Conservation (phyloP, 371 early-diverging fungal genomes). For the Mucor piriformis region DNA sequence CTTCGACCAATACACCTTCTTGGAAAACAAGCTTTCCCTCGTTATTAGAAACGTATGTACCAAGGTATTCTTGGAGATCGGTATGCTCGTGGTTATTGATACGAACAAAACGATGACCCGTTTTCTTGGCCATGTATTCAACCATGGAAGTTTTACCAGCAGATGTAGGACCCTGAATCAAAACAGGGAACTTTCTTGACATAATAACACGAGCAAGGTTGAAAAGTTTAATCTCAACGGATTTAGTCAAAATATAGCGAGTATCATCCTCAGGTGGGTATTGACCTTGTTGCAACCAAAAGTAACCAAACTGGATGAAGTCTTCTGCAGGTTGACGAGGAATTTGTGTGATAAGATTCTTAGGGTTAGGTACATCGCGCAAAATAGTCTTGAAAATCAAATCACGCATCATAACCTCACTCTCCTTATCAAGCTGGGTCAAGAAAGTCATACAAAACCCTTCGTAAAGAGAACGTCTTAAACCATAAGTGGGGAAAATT, state of each 20-base stretch:
- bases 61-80: slow-evolving; percentile 98
- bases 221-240: slow-evolving; percentile 83
- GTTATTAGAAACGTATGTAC: slow-evolving; percentile 83
- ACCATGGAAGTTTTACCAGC: slow-evolving; percentile 99
- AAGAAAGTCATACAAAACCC: slow-evolving; percentile 95
- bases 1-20: slow-evolving; percentile 96
- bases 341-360: slow-evolving; percentile 61
- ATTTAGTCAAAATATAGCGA: slow-evolving; percentile 88
- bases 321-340: slow-evolving; percentile 67
- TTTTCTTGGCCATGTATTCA: slow-evolving; percentile 93
- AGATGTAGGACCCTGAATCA: slow-evolving; percentile 99
- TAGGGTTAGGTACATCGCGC: slow-evolving; percentile 65
- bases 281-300: slow-evolving; percentile 84
- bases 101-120: slow-evolving; percentile 95
- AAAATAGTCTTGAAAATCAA: slow-evolving; percentile 71
- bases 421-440: slow-evolving; percentile 85
- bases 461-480: slow-evolving; percentile 87
- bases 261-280: slow-evolving; percentile 50
- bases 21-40: slow-evolving; percentile 92
- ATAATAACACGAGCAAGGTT: slow-evolving; percentile 94
- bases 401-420: slow-evolving; percentile 60
- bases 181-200: slow-evolving; percentile 92
- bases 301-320: slow-evolving; percentile 82
- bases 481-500: slow-evolving; percentile 73
- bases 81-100: slow-evolving; percentile 99